Percentiles rank a stretch among this genome's conserved stretches.
phyloP scores from a whole-genome alignment of 2,329 filamentous ascomycete genomes.

The Sporothrix mexicana region DNA sequence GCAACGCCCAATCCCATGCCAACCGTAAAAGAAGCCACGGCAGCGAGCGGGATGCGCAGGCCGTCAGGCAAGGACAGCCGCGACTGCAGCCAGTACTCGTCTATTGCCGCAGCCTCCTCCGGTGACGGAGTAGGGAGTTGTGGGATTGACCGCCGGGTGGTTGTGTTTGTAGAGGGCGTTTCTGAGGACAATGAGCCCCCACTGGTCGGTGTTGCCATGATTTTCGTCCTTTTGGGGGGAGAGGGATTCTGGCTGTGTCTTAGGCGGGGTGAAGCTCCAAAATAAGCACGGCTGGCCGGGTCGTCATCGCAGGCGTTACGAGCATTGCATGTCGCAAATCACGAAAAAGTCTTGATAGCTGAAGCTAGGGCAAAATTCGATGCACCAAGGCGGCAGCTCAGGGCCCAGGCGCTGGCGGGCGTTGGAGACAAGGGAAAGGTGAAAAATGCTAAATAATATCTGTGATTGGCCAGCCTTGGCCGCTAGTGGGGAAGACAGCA shows the following conservation, averaged over 20 bases:
- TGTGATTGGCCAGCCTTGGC: slow-evolving; percentile 13
- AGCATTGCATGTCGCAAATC: background rate
- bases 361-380: slow-evolving; percentile 2
- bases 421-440: background rate
- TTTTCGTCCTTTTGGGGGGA: too few species aligned
- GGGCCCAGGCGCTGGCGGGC: background rate
- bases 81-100: slow-evolving; percentile 48
- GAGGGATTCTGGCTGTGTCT: too few species aligned
- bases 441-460: too few species aligned
- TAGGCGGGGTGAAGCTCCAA: background rate
- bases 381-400: background rate
- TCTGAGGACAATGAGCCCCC: slow-evolving; percentile 9
- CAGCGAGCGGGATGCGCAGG: slow-evolving; percentile 69
- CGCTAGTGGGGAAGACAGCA: background rate
- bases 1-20: slow-evolving; percentile 73
- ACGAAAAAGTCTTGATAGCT: slow-evolving; percentile 9
- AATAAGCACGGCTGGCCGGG: background rate
- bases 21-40: slow-evolving; percentile 66
- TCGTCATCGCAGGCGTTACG: slow-evolving; percentile 8
- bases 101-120: slow-evolving; percentile 29
- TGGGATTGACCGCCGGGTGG: background rate
- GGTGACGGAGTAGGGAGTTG: background rate
- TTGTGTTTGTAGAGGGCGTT: background rate
- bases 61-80: slow-evolving; percentile 68
- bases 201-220: background rate